Conservation (phyloP, 805 yeast genomes). For the Candida qinlingensis region DNA sequence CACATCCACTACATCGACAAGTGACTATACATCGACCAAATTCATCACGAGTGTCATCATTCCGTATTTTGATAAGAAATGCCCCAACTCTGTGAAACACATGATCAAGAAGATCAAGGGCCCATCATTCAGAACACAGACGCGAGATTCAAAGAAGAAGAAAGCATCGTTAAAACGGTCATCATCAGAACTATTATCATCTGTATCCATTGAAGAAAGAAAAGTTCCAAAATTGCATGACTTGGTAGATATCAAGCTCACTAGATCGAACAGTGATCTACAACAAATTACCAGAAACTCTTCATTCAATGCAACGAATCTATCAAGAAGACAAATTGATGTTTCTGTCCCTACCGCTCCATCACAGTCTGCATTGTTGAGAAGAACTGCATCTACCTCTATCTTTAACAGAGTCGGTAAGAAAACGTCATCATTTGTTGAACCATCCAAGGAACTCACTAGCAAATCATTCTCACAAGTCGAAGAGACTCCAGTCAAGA, state of each 20-base stretch:
- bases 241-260: slow-evolving; percentile 17
- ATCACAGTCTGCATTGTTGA: neutral
- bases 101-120: slow-evolving; percentile 44
- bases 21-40: slow-evolving; percentile 38
- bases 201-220: neutral
- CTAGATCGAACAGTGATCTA: slow-evolving; percentile 21
- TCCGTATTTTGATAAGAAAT: slow-evolving; percentile 45
- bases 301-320: slow-evolving; percentile 20
- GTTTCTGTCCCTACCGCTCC: slow-evolving; percentile 20
- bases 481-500: slow-evolving; percentile 25
- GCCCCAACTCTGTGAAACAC: slow-evolving; percentile 42
- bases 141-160: neutral
- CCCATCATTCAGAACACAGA: slow-evolving; percentile 21
- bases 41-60: slow-evolving; percentile 47
- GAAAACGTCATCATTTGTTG: slow-evolving; percentile 2
- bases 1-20: slow-evolving; percentile 28
- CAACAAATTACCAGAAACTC: slow-evolving; percentile 19
- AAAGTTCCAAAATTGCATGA: slow-evolving; percentile 18
- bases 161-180: slow-evolving; percentile 1
- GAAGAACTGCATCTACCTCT: slow-evolving; percentile 14
- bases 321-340: slow-evolving; percentile 24
- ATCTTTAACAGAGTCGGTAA: slow-evolving; percentile 26
- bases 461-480: slow-evolving; percentile 22
- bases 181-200: slow-evolving; percentile 4
- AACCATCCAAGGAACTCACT: neutral